Evolutionary conservation across 495 filamentous ascomycete genomes (phyloP).

Genomic region (Recurvomyces mirabilis): DNA sequence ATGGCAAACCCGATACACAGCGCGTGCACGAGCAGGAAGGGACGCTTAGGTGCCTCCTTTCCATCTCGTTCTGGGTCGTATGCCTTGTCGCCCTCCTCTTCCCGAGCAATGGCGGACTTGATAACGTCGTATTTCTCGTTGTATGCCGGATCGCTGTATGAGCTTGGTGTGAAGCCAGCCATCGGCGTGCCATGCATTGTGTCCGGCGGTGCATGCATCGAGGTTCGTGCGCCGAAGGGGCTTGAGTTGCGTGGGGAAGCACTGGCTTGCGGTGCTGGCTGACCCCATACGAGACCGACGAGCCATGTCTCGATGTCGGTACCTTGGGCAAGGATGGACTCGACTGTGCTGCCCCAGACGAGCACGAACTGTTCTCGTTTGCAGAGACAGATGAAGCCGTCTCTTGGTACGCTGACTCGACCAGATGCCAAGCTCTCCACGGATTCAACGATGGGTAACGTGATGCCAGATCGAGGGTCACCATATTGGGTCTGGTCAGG

Average conservation of each 20-base stretch:
- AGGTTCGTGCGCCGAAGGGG: neutral
- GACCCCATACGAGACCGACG: neutral
- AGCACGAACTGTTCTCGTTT: neutral
- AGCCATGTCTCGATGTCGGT: constrained; percentile 1
- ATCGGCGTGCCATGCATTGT: too few relatives aligned
- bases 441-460: neutral
- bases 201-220: neutral
- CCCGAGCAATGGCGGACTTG: neutral
- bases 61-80: constrained; percentile 6
- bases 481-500: neutral
- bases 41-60: constrained; percentile 14
- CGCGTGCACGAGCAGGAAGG: constrained; percentile 13
- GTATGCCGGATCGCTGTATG: neutral
- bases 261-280: neutral
- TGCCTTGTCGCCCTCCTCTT: constrained; percentile 3
- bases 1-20: constrained; percentile 16
- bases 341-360: constrained; percentile 1
- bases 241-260: neutral
- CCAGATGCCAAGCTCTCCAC: neutral
- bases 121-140: constrained; percentile 1
- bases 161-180: neutral
- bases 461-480: neutral
- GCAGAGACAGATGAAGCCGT: constrained; percentile 1
- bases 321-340: neutral
- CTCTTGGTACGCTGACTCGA: neutral